These are phyloP conservation scores for Vinca major DNA, from an alignment of 305 asterid genomes.

Conservation along the genomic window DNA sequence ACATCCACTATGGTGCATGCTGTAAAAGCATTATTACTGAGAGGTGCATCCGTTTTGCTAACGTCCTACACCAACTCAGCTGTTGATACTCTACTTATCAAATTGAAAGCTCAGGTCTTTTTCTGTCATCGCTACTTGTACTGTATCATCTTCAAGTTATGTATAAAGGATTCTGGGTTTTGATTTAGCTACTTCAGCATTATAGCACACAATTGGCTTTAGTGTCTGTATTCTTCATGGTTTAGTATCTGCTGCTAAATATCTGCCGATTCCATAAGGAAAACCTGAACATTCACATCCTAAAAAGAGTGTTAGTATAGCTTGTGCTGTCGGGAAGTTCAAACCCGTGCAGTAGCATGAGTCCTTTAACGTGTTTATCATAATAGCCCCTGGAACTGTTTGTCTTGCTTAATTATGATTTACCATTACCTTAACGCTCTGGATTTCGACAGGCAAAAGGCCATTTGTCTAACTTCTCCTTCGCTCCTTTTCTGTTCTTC, in stretches of 20 bases:
- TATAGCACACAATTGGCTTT: neutral
- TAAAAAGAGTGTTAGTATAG: neutral
- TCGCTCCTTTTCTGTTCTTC: neutral
- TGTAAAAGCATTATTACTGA: conserved; percentile 61
- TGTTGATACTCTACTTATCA: conserved; percentile 84
- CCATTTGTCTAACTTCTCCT: neutral
- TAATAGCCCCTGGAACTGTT: neutral
- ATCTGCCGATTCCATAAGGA: neutral
- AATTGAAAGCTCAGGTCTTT: conserved; percentile 80
- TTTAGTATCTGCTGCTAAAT: neutral
- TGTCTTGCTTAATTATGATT: neutral
- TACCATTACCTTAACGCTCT: neutral
- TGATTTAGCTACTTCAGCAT: neutral
- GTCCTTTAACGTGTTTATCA: neutral
- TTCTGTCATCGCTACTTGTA: conserved; percentile 21
- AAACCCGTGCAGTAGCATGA: neutral
- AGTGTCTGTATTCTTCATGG: neutral
- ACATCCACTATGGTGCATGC: conserved; percentile 96
- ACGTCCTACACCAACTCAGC: conserved; percentile 53
- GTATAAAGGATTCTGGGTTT: neutral
- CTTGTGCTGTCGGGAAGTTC: neutral
- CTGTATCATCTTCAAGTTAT: neutral
- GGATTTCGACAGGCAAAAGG: neutral
- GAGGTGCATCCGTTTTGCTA: conserved; percentile 34
- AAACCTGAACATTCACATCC: neutral